A percentile compares a stretch with the other conserved stretches of the same genome.
These are phyloP conservation scores for Leishmania braziliensis DNA, from an alignment of 208 protist genomes.

Conservation along the genomic window DNA sequence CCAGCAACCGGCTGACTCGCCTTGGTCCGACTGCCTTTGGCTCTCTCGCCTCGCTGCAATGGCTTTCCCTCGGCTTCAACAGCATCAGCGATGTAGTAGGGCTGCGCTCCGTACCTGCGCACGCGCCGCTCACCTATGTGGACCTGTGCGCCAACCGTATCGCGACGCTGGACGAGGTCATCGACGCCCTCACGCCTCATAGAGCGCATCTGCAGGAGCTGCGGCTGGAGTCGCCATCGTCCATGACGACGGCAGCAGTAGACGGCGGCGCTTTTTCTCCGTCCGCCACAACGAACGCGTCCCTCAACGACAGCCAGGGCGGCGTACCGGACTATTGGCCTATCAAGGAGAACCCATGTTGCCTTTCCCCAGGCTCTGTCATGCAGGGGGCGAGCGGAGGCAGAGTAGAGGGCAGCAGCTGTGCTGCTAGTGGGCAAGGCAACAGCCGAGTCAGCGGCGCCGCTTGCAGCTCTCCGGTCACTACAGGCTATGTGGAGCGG, in stretches of 20 bases:
- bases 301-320: not conserved
- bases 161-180: conserved; percentile 33
- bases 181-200: conserved; percentile 41
- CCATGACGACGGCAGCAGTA: not conserved
- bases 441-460: not conserved
- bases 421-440: not conserved
- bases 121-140: conserved; percentile 49
- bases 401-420: not conserved
- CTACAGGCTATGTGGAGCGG: conserved; percentile 36
- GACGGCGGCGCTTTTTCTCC: not conserved
- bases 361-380: conserved; percentile 2
- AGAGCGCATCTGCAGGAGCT: conserved; percentile 48
- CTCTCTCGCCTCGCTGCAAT: conserved; percentile 52
- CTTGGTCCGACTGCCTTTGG: conserved; percentile 35
- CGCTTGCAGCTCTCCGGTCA: not conserved
- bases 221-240: conserved; percentile 45
- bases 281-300: not conserved
- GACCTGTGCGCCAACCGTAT: conserved; percentile 80
- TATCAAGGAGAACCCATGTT: conserved; percentile 53
- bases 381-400: not conserved
- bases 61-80: conserved; percentile 83
- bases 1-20: conserved; percentile 59
- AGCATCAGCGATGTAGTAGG: conserved; percentile 46
- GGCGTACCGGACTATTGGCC: not conserved
- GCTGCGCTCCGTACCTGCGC: conserved; percentile 47